These are phyloP conservation scores for Penicillium egyptiacum DNA, from an alignment of 495 filamentous ascomycete genomes.

Conservation along the genomic window DNA sequence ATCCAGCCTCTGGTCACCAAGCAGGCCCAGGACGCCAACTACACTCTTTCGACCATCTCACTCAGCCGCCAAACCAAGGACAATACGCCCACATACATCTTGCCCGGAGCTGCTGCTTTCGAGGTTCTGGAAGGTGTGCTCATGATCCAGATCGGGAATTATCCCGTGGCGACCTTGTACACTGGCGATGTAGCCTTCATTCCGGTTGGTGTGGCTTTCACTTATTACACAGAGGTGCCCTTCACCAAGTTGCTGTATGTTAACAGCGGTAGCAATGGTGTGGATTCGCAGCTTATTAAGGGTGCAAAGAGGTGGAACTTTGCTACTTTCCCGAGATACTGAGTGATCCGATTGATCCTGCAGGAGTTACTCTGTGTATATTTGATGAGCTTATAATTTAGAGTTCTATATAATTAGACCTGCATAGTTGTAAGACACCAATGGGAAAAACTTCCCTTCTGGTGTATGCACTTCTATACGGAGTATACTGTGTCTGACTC, in stretches of 20 bases:
- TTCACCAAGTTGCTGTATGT: slow-evolving; percentile 46
- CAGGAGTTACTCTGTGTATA: background rate
- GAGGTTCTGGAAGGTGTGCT: slow-evolving; percentile 44
- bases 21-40: slow-evolving; percentile 35
- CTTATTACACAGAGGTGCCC: slow-evolving; percentile 32
- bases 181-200: slow-evolving; percentile 44
- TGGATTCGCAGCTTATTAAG: slow-evolving; percentile 35
- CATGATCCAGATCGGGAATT: slow-evolving; percentile 33
- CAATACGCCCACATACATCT: slow-evolving; percentile 22
- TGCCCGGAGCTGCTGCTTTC: slow-evolving; percentile 35
- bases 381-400: background rate
- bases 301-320: slow-evolving; percentile 24
- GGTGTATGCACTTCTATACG: background rate
- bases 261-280: slow-evolving; percentile 30
- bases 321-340: slow-evolving; percentile 26
- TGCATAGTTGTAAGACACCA: background rate
- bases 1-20: slow-evolving; percentile 42
- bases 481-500: background rate
- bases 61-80: slow-evolving; percentile 23
- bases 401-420: background rate
- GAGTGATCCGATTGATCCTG: background rate
- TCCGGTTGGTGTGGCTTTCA: slow-evolving; percentile 28
- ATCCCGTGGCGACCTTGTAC: slow-evolving; percentile 27
- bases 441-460: background rate
- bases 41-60: slow-evolving; percentile 40